Base-by-base conservation (phyloP, 1,284 basidiomycete species). In the Ustilago shanxiensis region DNA sequence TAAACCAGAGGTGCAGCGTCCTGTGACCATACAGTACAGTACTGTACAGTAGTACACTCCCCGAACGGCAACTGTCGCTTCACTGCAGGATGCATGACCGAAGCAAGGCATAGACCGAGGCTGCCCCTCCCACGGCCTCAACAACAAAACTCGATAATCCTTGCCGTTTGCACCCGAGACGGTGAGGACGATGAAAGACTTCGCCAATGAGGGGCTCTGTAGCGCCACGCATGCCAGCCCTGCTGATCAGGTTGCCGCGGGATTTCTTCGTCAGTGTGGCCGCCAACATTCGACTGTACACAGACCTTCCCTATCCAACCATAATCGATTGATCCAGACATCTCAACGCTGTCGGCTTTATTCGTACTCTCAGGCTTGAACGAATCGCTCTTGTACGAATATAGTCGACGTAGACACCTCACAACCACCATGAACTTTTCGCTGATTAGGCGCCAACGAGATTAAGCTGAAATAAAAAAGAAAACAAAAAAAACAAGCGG, bases 1-100 rank as follows among this genome's bases (percentile, higher is more conserved):
- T 20, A 37, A 33, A 7, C 13, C 18, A 44, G 31, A 16, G 29
- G 41, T 45, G 63, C 63, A 65, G 50, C 24, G 56, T 54, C 56
- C 50, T 54, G 50, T 52, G 56, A 65, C 56, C 55, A 24, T 52
- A 56, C n/a, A n/a, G n/a, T n/a, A n/a, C n/a, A n/a, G n/a, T n/a
- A n/a, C n/a, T n/a, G n/a, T n/a, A n/a, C n/a, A n/a, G n/a, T n/a
- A n/a, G n/a, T n/a, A n/a, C n/a, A n/a, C 62, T 58, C 41, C 55
- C 47, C 26, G 49, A 39, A 13, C 29, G 35, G n/a, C 6, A 51
- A 37, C 45, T 47, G 10, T n/a, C 7, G 20, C 2, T 10, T 10
- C n/a, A 5, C 8, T 3, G 24, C 26, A 24, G 52, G 31, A 39
- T 1, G 50, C 26, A 3, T 33, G 31, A 54, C 52, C 52, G 52